Evolutionary conservation across 192 early-diverging fungal genomes (phyloP).

Genomic region (Coemansia reversa): DNA sequence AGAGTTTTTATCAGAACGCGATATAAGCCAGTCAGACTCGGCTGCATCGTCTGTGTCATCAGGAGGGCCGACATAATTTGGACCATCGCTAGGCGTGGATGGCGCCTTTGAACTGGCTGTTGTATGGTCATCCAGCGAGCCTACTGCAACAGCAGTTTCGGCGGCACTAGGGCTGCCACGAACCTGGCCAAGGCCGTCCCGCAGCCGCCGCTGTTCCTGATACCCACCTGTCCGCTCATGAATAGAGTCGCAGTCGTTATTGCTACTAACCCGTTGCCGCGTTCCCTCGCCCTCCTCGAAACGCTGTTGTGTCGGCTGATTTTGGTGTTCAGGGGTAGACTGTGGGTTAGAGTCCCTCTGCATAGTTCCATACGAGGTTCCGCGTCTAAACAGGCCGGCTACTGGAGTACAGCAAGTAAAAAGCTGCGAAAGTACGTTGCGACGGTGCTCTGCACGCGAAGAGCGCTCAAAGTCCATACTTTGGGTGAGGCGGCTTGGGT

Average conservation of each 20-base stretch:
- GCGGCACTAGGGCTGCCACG: conserved; percentile 26
- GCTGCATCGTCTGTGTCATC: conserved; percentile 18
- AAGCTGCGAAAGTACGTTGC: conserved; percentile 31
- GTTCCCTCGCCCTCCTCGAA: conserved; percentile 3
- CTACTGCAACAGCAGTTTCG: conserved; percentile 43
- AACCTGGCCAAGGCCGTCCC: background rate
- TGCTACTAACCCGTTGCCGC: conserved; percentile 12
- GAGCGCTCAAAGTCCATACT: conserved; percentile 54
- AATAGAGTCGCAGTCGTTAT: conserved; percentile 7
- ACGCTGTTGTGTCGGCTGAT: background rate
- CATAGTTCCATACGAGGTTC: conserved; percentile 45
- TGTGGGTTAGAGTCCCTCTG: conserved; percentile 34
- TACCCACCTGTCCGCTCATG: conserved; percentile 12
- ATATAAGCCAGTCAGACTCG: conserved; percentile 44
- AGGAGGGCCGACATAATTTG: conserved; percentile 12
- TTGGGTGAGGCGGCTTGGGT: conserved; percentile 32
- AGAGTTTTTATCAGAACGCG: conserved; percentile 18
- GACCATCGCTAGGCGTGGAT: conserved; percentile 15
- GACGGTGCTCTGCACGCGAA: conserved; percentile 31
- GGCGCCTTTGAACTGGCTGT: conserved; percentile 28
- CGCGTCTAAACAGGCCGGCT: conserved; percentile 41
- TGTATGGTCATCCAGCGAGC: conserved; percentile 34
- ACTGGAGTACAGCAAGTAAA: conserved; percentile 52
- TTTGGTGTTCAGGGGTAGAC: background rate
- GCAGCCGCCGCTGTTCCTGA: conserved; percentile 1